phyloP scores from a whole-genome alignment of 2,329 filamentous ascomycete genomes.

The Talaromyces sp. region DNA sequence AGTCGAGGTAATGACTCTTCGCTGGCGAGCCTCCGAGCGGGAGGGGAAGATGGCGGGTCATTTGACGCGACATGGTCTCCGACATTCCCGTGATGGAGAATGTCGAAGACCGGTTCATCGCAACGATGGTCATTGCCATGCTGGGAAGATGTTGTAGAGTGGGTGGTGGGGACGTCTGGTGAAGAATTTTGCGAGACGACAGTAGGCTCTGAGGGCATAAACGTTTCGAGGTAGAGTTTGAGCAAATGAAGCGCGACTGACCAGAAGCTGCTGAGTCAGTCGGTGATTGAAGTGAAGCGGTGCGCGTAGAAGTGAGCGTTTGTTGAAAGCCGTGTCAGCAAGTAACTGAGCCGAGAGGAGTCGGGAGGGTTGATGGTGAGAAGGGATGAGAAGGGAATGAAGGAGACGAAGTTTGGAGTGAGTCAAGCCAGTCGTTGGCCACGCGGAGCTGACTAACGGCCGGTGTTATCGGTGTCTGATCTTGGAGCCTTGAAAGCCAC shows the following conservation, averaged over 20 bases:
- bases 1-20: constrained; percentile 27
- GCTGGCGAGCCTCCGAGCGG: constrained; percentile 20
- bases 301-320: neutral
- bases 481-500: neutral
- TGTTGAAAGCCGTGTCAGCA: neutral
- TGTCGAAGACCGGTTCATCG: constrained; percentile 41
- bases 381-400: neutral
- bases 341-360: neutral
- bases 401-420: neutral
- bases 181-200: constrained; percentile 46
- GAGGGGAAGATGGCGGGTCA: constrained; percentile 20
- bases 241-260: constrained; percentile 47
- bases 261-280: constrained; percentile 51
- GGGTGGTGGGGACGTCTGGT: constrained; percentile 35
- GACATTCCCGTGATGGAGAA: constrained; percentile 38
- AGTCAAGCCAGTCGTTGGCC: neutral
- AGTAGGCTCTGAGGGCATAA: constrained; percentile 61
- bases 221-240: constrained; percentile 37
- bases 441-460: constrained; percentile 11
- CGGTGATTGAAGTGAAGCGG: constrained; percentile 21
- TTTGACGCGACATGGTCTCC: constrained; percentile 25
- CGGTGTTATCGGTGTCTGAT: neutral
- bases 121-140: constrained; percentile 53
- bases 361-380: neutral
- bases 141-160: constrained; percentile 43